These are phyloP conservation scores for Phytopythium vexans DNA, from an alignment of 352 stramenopile genomes.

Conservation along the genomic window DNA sequence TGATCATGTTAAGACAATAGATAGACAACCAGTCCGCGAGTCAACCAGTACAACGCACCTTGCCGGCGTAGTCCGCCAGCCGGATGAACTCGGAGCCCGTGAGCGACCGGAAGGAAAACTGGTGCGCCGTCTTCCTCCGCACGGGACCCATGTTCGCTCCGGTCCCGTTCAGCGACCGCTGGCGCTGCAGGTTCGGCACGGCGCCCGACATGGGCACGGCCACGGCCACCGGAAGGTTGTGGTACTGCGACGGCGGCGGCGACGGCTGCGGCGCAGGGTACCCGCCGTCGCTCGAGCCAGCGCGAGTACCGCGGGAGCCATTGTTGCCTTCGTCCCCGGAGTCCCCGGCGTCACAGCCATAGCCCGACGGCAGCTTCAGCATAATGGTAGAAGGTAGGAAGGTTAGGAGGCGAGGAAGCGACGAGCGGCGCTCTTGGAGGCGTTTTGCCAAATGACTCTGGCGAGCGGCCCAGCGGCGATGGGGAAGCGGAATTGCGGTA, in stretches of 20 bases:
- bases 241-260: constrained; percentile 34
- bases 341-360: constrained; percentile 30
- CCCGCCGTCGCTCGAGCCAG: constrained; percentile 4
- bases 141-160: constrained; percentile 1
- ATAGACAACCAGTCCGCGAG: not conserved
- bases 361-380: constrained; percentile 37
- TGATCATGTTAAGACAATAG: not conserved
- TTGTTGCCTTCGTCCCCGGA: constrained; percentile 8
- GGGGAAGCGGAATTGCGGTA: too few species aligned
- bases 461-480: too few species aligned
- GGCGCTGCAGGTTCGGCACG: constrained; percentile 24
- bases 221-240: constrained; percentile 58
- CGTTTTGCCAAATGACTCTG: too few species aligned
- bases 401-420: too few species aligned
- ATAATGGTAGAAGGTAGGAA: constrained; percentile 8
- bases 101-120: constrained; percentile 76
- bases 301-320: constrained; percentile 1
- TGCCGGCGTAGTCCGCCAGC: constrained; percentile 62
- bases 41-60: constrained; percentile 15
- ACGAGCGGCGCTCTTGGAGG: too few species aligned
- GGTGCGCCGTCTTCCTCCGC: constrained; percentile 61
- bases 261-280: constrained; percentile 13
- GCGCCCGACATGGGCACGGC: constrained; percentile 30
- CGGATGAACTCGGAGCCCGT: constrained; percentile 55
- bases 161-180: constrained; percentile 13